Conservation (phyloP, 83 land plant species). For the Picea engelmannii region DNA sequence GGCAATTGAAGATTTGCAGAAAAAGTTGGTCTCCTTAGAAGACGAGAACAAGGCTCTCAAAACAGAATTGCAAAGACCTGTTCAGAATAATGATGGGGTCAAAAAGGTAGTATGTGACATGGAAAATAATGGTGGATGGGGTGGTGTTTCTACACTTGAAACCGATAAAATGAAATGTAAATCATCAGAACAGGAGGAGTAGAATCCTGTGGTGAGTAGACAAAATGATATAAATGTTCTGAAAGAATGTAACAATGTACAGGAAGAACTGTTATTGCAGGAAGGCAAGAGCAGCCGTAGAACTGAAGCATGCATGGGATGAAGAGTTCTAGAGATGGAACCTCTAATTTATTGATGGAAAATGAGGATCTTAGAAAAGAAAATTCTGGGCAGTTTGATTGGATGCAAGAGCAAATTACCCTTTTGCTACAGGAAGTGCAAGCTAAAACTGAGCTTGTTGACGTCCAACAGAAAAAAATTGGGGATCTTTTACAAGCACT, state of each 20-base stretch:
- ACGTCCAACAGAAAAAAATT: constrained; percentile 4
- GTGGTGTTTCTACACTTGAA: not conserved
- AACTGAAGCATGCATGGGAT: not conserved
- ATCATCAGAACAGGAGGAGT: not conserved
- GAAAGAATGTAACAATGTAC: constrained; percentile 1
- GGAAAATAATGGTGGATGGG: not conserved
- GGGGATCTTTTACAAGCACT: not conserved
- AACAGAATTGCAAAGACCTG: not conserved
- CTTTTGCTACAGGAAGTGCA: not conserved
- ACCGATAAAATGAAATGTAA: not conserved
- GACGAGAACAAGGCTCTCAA: not conserved
- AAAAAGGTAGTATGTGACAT: no score
- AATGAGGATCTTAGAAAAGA: not conserved
- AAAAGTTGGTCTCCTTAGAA: not conserved
- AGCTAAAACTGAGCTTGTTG: not conserved
- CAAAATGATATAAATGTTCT: not conserved
- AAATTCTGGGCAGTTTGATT: not conserved
- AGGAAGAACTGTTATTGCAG: not conserved
- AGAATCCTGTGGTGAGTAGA: not conserved
- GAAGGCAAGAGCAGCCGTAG: not conserved
- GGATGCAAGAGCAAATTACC: not conserved
- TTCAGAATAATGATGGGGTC: not conserved
- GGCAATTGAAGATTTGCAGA: not conserved
- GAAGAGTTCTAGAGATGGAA: not conserved
- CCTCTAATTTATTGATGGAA: constrained; percentile 7